phyloP scores from a whole-genome alignment of 2,329 filamentous ascomycete genomes.

The Raffaelea ambrosiae region DNA sequence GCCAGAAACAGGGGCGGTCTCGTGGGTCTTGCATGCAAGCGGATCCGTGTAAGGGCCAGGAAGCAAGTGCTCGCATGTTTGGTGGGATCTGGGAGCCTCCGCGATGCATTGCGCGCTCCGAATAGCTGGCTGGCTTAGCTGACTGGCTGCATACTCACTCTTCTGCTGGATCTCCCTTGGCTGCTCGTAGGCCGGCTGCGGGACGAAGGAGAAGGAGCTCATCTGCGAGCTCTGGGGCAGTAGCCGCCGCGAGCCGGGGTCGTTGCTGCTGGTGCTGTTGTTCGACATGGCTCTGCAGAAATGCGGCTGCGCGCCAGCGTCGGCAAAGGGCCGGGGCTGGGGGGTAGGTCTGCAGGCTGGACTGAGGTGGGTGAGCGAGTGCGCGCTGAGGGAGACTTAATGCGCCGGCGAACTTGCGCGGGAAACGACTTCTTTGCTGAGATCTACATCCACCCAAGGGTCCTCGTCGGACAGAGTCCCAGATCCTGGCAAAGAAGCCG shows the following conservation, averaged over 20 bases:
- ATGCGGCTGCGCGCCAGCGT: not conserved
- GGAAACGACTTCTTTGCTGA: slow-evolving; percentile 1
- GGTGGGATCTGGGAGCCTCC: too few relatives aligned
- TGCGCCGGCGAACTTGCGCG: slow-evolving; percentile 7
- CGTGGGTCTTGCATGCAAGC: too few relatives aligned
- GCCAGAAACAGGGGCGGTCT: not conserved
- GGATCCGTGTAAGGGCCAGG: too few relatives aligned
- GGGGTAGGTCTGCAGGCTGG: not conserved
- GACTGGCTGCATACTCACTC: slow-evolving; percentile 34
- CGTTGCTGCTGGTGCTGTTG: slow-evolving; percentile 22
- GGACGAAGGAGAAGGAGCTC: slow-evolving; percentile 69
- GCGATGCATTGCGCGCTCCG: too few relatives aligned
- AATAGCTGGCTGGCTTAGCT: not conserved
- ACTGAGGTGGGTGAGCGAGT: not conserved
- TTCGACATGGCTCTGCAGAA: slow-evolving; percentile 42
- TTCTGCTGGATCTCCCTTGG: slow-evolving; percentile 75
- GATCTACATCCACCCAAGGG: slow-evolving; percentile 9
- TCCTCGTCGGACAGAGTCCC: not conserved
- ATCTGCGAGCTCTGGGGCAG: slow-evolving; percentile 61
- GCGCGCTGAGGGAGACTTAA: slow-evolving; percentile 7
- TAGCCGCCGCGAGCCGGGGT: slow-evolving; percentile 52
- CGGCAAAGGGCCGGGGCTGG: not conserved
- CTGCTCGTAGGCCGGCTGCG: slow-evolving; percentile 49
- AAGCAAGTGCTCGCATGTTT: too few relatives aligned
- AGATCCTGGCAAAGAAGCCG: not conserved